Conservation (phyloP, 108 stramenopile genomes). For the Cylindrotheca fusiformis region DNA sequence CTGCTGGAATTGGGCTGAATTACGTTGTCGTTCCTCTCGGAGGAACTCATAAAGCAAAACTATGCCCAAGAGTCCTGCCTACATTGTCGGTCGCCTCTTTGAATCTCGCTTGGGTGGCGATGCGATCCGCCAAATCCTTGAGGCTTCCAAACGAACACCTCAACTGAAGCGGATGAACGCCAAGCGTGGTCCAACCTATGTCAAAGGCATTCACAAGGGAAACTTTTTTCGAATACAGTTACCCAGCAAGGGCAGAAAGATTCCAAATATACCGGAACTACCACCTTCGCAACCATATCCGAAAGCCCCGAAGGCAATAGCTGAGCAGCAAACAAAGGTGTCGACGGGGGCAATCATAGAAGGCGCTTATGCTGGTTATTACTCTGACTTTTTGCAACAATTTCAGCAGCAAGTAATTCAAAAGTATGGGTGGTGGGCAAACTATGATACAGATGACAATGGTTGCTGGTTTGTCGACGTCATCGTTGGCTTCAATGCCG, state of each 20-base stretch:
- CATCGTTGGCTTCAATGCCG: constrained; percentile 9
- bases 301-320: not conserved
- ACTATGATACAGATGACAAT: constrained; percentile 2
- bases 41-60: no score
- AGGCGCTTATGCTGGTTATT: no score
- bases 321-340: not conserved
- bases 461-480: constrained; percentile 22
- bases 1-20: no score
- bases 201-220: constrained; percentile 26
- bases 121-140: not conserved
- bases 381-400: no score
- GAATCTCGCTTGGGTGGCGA: not conserved
- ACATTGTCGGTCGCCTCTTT: not conserved
- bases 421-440: constrained; percentile 27
- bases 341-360: not conserved
- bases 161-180: not conserved
- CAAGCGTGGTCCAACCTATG: not conserved
- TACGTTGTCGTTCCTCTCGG: no score
- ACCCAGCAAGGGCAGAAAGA: not conserved
- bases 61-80: no score
- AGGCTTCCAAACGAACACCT: not conserved
- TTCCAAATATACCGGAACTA: constrained; percentile 7
- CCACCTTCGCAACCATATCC: not conserved
- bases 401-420: constrained; percentile 27
- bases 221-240: constrained; percentile 30